phyloP scores from a whole-genome alignment of 768 basidiomycete genomes.

The Gymnopilus junonius region DNA sequence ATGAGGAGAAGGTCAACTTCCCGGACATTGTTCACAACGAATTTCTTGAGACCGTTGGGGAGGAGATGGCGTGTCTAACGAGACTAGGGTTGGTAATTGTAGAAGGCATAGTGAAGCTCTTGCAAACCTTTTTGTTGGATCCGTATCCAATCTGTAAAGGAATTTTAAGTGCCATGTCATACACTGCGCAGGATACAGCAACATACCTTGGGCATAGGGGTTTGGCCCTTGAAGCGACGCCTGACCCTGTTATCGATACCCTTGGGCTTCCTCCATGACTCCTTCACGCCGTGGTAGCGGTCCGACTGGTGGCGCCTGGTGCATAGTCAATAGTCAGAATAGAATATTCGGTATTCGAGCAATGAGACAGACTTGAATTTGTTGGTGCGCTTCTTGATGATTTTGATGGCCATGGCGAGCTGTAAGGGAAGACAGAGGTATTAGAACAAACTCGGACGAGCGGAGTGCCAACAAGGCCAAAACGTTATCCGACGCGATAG shows the following conservation, averaged over 20 bases:
- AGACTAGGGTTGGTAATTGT: constrained; percentile 5
- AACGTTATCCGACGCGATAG: constrained; percentile 31
- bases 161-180: background rate
- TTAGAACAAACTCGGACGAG: constrained; percentile 19
- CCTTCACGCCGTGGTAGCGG: constrained; percentile 96
- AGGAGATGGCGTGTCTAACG: constrained; percentile 88
- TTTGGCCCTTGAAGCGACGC: constrained; percentile 94
- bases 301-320: constrained; percentile 96
- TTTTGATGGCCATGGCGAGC: constrained; percentile 58
- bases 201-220: constrained; percentile 93
- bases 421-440: constrained; percentile 20
- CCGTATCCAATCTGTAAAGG: constrained; percentile 79
- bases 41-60: constrained; percentile 95
- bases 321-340: constrained; percentile 8
- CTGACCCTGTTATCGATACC: constrained; percentile 99
- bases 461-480: constrained; percentile 20
- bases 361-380: constrained; percentile 81
- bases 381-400: constrained; percentile 98
- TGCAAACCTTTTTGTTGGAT: constrained; percentile 79
- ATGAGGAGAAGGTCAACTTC: constrained; percentile 95
- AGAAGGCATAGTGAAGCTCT: constrained; percentile 38
- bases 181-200: background rate
- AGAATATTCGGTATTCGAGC: background rate
- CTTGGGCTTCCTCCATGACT: constrained; percentile 99
- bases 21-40: constrained; percentile 91